Conservation (phyloP, 768 basidiomycete species). For the Pleurotus sapidus region DNA sequence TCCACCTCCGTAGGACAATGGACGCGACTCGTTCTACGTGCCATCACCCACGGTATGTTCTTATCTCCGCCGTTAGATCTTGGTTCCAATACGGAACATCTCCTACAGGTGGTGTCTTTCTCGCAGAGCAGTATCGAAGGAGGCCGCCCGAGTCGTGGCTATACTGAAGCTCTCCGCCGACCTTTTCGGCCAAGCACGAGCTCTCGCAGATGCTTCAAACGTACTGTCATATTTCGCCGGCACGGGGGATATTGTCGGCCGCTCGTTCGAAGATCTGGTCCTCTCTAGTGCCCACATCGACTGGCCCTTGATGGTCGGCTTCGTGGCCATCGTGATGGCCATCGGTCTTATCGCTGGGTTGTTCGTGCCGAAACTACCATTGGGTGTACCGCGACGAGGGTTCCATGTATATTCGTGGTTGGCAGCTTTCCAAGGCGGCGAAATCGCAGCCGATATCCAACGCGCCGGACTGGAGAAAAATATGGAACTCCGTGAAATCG, state of each 20-base stretch:
- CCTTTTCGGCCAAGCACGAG: slow-evolving; percentile 30
- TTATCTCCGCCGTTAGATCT: too few relatives aligned
- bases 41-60: slow-evolving; percentile 36
- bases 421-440: slow-evolving; percentile 15
- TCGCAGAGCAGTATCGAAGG: slow-evolving; percentile 24
- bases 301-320: slow-evolving; percentile 20
- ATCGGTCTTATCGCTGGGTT: slow-evolving; percentile 29
- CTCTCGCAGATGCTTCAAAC: slow-evolving; percentile 35
- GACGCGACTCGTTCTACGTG: slow-evolving; percentile 33
- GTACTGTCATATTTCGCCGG: slow-evolving; percentile 41
- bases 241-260: slow-evolving; percentile 30
- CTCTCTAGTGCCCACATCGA: slow-evolving; percentile 23
- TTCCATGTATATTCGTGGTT: slow-evolving; percentile 8
- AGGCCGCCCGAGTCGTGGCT: slow-evolving; percentile 28
- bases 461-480: slow-evolving; percentile 19
- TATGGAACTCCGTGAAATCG: slow-evolving; percentile 27
- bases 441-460: slow-evolving; percentile 20
- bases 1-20: slow-evolving; percentile 28
- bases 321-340: slow-evolving; percentile 18
- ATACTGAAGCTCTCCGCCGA: slow-evolving; percentile 32
- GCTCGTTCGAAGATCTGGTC: slow-evolving; percentile 28
- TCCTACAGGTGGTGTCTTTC: slow-evolving; percentile 31
- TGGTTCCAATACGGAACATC: background rate
- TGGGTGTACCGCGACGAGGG: background rate
- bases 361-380: slow-evolving; percentile 3